phyloP scores from a whole-genome alignment of 495 filamentous ascomycete genomes.

The Xylaria cubensis region DNA sequence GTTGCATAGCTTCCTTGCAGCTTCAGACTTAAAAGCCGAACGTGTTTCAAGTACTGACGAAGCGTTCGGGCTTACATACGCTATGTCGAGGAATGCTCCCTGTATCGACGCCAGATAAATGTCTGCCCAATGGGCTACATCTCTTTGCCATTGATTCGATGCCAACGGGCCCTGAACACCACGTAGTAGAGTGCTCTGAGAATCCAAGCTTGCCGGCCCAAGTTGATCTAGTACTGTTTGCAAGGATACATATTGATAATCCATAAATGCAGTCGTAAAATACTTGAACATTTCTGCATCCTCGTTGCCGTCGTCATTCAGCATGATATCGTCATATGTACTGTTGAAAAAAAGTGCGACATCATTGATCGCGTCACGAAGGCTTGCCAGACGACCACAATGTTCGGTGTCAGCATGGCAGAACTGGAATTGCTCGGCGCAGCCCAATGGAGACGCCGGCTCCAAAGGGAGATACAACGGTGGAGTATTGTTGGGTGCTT shows the following conservation, averaged over 20 bases:
- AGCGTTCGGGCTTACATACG: neutral
- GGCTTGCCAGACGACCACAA: constrained; percentile 16
- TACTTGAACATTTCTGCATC: no score
- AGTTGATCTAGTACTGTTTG: neutral
- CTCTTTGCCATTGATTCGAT: constrained; percentile 29
- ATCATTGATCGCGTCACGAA: neutral
- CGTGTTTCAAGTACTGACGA: no score
- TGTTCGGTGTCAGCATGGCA: constrained; percentile 24
- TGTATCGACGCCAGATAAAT: constrained; percentile 20
- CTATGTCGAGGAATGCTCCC: constrained; percentile 3
- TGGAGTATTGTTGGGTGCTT: neutral
- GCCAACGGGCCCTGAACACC: neutral
- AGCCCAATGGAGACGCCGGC: constrained; percentile 22
- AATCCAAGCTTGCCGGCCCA: neutral
- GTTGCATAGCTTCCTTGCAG: constrained; percentile 4
- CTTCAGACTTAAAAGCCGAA: no score
- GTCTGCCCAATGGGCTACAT: constrained; percentile 22
- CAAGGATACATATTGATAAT: no score
- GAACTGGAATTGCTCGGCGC: constrained; percentile 11
- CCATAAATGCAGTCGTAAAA: no score
- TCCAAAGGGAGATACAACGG: constrained; percentile 3
- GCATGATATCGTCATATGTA: neutral
- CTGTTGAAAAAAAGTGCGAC: constrained; percentile 12
- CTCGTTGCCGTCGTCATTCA: no score
- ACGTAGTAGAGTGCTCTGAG: neutral